Percentiles rank a stretch among this genome's conserved stretches.
These are phyloP conservation scores for Sporobolomyces phaffii DNA, from an alignment of 768 basidiomycete species.

Conservation along the genomic window DNA sequence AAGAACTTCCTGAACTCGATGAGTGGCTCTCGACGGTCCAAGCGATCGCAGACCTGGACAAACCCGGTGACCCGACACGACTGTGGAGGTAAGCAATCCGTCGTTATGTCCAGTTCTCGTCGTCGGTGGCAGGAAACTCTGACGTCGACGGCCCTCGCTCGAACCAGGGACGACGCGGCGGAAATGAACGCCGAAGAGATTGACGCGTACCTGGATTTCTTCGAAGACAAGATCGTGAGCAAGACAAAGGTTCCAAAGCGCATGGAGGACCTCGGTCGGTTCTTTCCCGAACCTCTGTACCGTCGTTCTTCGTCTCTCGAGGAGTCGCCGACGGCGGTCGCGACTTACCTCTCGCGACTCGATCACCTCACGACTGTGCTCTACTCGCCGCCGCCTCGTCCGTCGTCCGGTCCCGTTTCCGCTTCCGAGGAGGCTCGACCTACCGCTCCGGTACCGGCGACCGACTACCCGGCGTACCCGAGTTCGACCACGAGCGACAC, in stretches of 20 bases:
- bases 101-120: too few species aligned
- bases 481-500: background rate
- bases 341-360: background rate
- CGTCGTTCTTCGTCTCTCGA: background rate
- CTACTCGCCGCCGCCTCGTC: too few species aligned
- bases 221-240: slow-evolving; percentile 26
- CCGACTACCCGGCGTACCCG: background rate
- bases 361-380: background rate
- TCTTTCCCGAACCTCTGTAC: slow-evolving; percentile 8
- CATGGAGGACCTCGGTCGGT: slow-evolving; percentile 13
- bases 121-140: too few species aligned
- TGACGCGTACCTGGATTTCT: slow-evolving; percentile 32
- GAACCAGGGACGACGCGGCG: background rate
- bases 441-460: background rate
- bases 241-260: background rate
- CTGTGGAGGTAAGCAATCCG: slow-evolving; percentile 18
- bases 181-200: slow-evolving; percentile 9
- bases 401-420: too few species aligned
- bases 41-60: background rate
- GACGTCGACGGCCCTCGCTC: too few species aligned
- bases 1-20: background rate
- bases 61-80: background rate
- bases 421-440: background rate
- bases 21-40: slow-evolving; percentile 10
- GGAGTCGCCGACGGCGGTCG: too few species aligned